Conservation (phyloP, 371 early-diverging fungal genomes). For the Rhizopus sp. region DNA sequence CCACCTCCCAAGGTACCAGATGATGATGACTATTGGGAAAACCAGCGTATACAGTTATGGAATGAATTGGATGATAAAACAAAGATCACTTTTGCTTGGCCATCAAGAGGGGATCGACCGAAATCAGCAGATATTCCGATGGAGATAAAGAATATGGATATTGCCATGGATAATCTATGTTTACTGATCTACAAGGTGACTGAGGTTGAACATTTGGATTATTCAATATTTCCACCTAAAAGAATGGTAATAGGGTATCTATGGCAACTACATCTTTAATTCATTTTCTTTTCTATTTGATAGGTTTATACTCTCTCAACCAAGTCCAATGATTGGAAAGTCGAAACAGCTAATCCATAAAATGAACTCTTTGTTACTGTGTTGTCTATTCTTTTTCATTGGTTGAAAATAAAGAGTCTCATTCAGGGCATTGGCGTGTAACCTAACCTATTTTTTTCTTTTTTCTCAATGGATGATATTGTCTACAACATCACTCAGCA, state of each 20-base stretch:
- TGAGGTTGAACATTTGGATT: slow-evolving; percentile 66
- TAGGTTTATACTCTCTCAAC: slow-evolving; percentile 3
- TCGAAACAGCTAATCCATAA: slow-evolving; percentile 16
- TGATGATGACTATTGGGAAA: slow-evolving; percentile 73
- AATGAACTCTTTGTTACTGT: background rate
- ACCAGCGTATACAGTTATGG: slow-evolving; percentile 63
- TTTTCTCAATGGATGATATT: slow-evolving; percentile 1
- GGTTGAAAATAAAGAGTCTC: too few species aligned
- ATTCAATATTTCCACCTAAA: slow-evolving; percentile 52
- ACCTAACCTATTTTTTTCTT: background rate
- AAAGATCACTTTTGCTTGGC: slow-evolving; percentile 76
- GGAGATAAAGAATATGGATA: slow-evolving; percentile 60
- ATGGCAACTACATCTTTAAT: background rate
- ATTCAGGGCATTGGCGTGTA: too few species aligned
- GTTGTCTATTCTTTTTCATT: background rate
- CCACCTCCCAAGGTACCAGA: slow-evolving; percentile 57
- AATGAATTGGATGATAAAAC: slow-evolving; percentile 47
- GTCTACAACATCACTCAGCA: background rate
- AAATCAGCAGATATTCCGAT: slow-evolving; percentile 50
- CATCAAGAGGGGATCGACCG: slow-evolving; percentile 61
- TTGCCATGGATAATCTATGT: slow-evolving; percentile 77
- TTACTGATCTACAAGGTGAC: slow-evolving; percentile 67
- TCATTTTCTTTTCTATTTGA: background rate
- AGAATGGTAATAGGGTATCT: slow-evolving; percentile 40
- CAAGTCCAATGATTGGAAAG: slow-evolving; percentile 8